phyloP scores from a whole-genome alignment of 1,284 basidiomycete species.

The Ganoderma meredithae region DNA sequence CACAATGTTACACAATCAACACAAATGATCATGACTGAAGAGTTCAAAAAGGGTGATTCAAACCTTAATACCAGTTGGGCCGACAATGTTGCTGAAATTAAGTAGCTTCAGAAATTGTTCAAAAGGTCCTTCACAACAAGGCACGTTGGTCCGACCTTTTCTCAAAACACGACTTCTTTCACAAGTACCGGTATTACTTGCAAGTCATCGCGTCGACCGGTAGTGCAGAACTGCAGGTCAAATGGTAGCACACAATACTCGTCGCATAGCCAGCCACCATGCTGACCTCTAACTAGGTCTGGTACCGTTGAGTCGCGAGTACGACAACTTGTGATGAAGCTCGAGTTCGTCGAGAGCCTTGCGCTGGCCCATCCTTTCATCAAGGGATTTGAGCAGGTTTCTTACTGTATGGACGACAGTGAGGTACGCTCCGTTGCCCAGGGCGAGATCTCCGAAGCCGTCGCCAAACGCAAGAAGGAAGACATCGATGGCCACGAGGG shows the following conservation, averaged over 20 bases:
- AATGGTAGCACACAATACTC: slow-evolving; percentile 73
- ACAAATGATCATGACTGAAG: slow-evolving; percentile 95
- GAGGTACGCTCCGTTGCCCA: slow-evolving; percentile 92
- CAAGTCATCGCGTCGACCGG: slow-evolving; percentile 95
- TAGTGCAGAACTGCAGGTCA: slow-evolving; percentile 86
- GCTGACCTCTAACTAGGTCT: slow-evolving; percentile 35
- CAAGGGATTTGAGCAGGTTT: slow-evolving; percentile 92
- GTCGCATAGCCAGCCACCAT: neutral
- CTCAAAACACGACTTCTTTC: slow-evolving; percentile 95
- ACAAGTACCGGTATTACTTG: slow-evolving; percentile 97
- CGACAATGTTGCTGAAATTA: slow-evolving; percentile 3
- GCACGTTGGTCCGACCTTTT: slow-evolving; percentile 95
- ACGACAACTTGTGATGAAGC: slow-evolving; percentile 96
- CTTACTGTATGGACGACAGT: slow-evolving; percentile 85
- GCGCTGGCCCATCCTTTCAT: slow-evolving; percentile 94
- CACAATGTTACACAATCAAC: slow-evolving; percentile 98
- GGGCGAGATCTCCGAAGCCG: slow-evolving; percentile 81
- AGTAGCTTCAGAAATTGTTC: slow-evolving; percentile 89
- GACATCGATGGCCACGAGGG: slow-evolving; percentile 84
- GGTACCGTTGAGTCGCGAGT: slow-evolving; percentile 93
- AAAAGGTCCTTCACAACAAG: slow-evolving; percentile 87
- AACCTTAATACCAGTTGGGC: neutral
- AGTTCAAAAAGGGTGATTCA: slow-evolving; percentile 87
- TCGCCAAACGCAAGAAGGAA: slow-evolving; percentile 79
- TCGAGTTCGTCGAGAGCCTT: slow-evolving; percentile 94